Base-by-base conservation (phyloP, 805 yeast genomes). In the Blastobotrys terrestris region DNA sequence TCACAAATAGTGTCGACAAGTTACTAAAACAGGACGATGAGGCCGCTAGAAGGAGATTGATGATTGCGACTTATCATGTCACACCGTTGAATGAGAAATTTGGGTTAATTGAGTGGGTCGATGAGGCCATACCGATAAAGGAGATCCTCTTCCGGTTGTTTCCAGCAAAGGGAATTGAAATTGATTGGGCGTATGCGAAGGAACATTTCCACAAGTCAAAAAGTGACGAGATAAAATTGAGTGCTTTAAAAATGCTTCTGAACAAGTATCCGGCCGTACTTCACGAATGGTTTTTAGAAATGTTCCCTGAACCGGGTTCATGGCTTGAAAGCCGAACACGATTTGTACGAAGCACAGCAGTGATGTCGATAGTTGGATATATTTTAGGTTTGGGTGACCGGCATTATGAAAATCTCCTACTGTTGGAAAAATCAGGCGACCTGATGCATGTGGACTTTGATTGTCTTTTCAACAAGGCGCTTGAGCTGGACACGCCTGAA, bases 291-390 rank as follows among this genome's bases (percentile, higher is more conserved):
- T 91, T 87, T 63, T 75, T 88, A 19, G 91, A 88, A 53, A 84
- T 80, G 50, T 92, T 90, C 60, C 89, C 97, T 0, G 96, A 91
- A 58, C 96, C 98, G 0, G 79, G 83, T 5, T 72, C 80, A 1
- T 94, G 99, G 99, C 86, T 88, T 55, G 76, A 77, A 44, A 87
- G 92, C 1, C 71, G 98, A 52, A 84, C 83, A 48, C 74, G 76
- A 39, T 95, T 79, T 64, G 82, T 87, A 0, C 74, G 95, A 51
- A 82, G 96, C 0, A 75, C 86, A 22, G 97, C 97, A 0, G 98
- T 92, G 0, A 94, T 95, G 99, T 90, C 97, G 0, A 89, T 94
- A 74, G 96, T 92, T 3, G 99, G 99, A 0, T 88, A 87, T 65
- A 81, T 94, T 46, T 74, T 94, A 22, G 99, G 99, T 6, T 75